phyloP scores from a whole-genome alignment of 164 flowering plant genomes.

The Macadamia tetraphylla region DNA sequence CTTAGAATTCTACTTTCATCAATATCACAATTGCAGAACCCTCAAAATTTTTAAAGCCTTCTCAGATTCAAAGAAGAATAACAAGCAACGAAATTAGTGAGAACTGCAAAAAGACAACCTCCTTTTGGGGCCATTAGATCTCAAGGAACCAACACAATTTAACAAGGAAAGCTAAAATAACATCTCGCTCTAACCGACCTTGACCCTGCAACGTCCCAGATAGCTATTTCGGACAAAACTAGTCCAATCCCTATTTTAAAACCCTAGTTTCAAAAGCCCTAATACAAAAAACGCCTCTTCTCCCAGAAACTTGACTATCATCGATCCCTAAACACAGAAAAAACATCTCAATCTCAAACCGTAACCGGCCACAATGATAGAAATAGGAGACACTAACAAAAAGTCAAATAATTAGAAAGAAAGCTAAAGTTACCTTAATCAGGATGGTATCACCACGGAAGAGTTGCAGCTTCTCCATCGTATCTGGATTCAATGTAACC shows the following conservation, averaged over 20 bases:
- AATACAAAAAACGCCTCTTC: neutral
- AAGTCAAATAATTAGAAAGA: neutral
- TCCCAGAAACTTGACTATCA: neutral
- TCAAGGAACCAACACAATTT: neutral
- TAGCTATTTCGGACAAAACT: neutral
- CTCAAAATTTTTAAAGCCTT: neutral
- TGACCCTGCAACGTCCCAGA: neutral
- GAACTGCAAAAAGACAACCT: neutral
- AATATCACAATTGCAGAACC: neutral
- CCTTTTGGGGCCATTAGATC: neutral
- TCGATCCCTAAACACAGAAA: neutral
- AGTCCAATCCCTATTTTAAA: neutral
- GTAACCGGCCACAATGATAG: neutral
- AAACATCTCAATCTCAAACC: conserved; percentile 5
- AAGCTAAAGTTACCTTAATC: conserved; percentile 23
- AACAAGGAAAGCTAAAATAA: neutral
- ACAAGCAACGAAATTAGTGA: neutral
- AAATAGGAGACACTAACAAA: neutral
- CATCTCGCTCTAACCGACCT: neutral
- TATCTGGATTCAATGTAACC: conserved; percentile 31
- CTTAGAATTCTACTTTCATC: too few relatives aligned
- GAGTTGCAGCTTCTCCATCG: conserved; percentile 38
- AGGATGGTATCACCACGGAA: conserved; percentile 38
- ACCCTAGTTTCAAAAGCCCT: neutral
- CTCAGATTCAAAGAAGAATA: neutral